A percentile compares a stretch with the other conserved stretches of the same genome.
Conservation (phyloP, 2,329 filamentous ascomycete genomes). For the Ploettnerulaceae sp. region DNA sequence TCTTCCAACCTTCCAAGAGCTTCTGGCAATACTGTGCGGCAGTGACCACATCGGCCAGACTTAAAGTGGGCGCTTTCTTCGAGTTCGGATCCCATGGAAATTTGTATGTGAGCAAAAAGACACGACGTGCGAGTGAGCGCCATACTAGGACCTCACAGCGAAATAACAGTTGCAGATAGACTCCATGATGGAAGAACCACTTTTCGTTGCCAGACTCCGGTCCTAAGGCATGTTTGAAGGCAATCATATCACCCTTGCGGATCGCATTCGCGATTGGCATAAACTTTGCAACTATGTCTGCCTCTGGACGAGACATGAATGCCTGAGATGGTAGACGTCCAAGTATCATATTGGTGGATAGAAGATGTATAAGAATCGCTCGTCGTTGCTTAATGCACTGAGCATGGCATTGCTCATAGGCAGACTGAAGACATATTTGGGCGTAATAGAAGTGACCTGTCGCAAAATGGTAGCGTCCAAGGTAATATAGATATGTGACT, state of each 20-base stretch:
- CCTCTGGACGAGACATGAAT: constrained; percentile 66
- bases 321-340: constrained; percentile 70
- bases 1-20: constrained; percentile 52
- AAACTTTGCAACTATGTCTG: constrained; percentile 61
- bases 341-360: constrained; percentile 76
- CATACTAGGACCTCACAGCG: constrained; percentile 78
- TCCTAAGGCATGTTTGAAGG: constrained; percentile 66
- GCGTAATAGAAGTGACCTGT: constrained; percentile 80
- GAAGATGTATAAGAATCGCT: constrained; percentile 76
- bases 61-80: constrained; percentile 67
- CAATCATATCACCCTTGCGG: constrained; percentile 65
- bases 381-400: constrained; percentile 72
- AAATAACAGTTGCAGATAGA: constrained; percentile 71
- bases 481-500: constrained; percentile 90
- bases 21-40: constrained; percentile 63
- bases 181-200: constrained; percentile 72
- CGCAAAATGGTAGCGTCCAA: constrained; percentile 83
- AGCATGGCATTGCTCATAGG: constrained; percentile 72
- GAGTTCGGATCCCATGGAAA: constrained; percentile 53
- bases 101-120: constrained; percentile 75
- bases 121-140: constrained; percentile 73
- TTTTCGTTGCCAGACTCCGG: constrained; percentile 48
- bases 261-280: constrained; percentile 69
- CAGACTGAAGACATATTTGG: constrained; percentile 67
- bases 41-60: constrained; percentile 62